A percentile compares a stretch with the other conserved stretches of the same genome.
Evolutionary conservation across 371 early-diverging fungal species (phyloP).

Genomic region (Mortierella sp.): DNA sequence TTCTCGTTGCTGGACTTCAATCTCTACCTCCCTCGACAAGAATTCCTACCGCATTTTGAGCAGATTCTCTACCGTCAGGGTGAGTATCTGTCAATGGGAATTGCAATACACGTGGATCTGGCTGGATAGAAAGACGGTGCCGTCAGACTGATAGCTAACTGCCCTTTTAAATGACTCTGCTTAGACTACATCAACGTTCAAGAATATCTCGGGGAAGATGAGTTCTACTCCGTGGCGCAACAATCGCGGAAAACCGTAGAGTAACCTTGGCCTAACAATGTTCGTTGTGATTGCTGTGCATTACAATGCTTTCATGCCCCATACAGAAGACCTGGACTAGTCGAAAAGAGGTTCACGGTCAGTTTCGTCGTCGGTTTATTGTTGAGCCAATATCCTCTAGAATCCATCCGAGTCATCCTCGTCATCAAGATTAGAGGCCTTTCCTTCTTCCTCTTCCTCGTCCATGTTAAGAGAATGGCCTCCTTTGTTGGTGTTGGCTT

Average conservation of each 20-base stretch:
- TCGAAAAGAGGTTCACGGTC: no score
- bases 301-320: no score
- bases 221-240: conserved; percentile 54
- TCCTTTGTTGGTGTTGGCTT: neutral
- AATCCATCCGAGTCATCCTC: conserved; percentile 54
- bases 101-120: neutral
- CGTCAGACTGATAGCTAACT: no score
- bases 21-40: conserved; percentile 79
- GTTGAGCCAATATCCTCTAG: neutral
- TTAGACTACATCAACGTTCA: conserved; percentile 61
- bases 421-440: conserved; percentile 43
- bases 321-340: no score
- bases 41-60: conserved; percentile 90
- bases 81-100: conserved; percentile 2
- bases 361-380: no score
- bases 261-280: neutral
- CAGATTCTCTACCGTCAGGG: conserved; percentile 69
- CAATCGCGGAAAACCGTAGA: conserved; percentile 23
- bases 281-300: no score
- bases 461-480: conserved; percentile 36
- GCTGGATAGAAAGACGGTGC: no score
- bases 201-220: conserved; percentile 63
- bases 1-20: conserved; percentile 89
- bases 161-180: neutral
- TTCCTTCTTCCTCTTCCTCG: conserved; percentile 29